These are phyloP conservation scores for Rhodamnia rubescens DNA, from an alignment of 345 rosid genomes.

Conservation along the genomic window DNA sequence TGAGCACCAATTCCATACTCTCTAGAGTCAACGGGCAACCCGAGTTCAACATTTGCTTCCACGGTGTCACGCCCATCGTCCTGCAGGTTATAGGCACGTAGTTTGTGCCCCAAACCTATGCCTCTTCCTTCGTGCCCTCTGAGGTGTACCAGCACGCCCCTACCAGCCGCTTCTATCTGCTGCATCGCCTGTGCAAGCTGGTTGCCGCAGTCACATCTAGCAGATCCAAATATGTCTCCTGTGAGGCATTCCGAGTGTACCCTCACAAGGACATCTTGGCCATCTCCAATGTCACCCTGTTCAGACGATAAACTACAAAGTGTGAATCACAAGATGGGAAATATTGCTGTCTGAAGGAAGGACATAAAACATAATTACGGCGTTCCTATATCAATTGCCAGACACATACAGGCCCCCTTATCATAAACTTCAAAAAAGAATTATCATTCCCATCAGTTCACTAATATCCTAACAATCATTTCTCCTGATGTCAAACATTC, in stretches of 20 bases:
- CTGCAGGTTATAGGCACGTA: neutral
- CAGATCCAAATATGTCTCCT: neutral
- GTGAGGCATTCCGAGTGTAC: neutral
- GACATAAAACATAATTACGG: neutral
- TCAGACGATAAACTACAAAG: neutral
- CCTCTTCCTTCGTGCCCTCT: neutral
- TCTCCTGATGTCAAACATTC: neutral
- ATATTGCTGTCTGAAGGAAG: neutral
- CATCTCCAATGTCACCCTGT: neutral
- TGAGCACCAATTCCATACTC: slow-evolving; percentile 94
- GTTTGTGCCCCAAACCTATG: neutral
- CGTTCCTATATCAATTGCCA: neutral
- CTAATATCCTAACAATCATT: neutral
- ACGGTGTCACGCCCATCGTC: neutral
- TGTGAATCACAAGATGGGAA: neutral
- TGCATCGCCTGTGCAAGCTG: neutral
- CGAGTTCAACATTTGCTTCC: slow-evolving; percentile 71
- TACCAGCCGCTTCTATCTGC: neutral
- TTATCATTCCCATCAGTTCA: neutral
- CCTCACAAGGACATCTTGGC: neutral
- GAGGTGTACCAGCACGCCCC: neutral
- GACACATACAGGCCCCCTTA: neutral
- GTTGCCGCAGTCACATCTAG: neutral
- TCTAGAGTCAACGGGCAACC: slow-evolving; percentile 87
- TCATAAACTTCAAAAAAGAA: neutral